Evolutionary conservation across 2,329 filamentous ascomycete species (phyloP).

Genomic region (Neofusicoccum sp.): DNA sequence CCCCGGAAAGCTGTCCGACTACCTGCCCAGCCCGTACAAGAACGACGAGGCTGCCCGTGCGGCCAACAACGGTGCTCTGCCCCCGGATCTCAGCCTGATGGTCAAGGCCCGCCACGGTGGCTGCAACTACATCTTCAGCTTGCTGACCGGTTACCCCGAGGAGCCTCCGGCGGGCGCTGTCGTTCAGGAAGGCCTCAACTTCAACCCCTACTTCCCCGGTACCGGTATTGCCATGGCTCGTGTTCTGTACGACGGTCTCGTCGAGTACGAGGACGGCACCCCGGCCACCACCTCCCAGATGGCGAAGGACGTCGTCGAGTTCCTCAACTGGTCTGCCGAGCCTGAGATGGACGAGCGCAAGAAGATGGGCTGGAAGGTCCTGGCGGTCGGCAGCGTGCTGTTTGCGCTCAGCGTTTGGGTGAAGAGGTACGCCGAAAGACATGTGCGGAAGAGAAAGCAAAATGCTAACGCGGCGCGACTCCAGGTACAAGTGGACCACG

Average conservation of each 20-base stretch:
- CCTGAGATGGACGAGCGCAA: constrained; percentile 99
- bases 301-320: constrained; percentile 99
- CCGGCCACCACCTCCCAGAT: constrained; percentile 95
- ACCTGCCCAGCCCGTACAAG: constrained; percentile 92
- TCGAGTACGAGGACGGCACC: constrained; percentile 97
- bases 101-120: constrained; percentile 97
- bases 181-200: constrained; percentile 90
- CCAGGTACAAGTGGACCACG: constrained; percentile 90
- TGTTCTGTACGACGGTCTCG: constrained; percentile 94
- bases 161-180: constrained; percentile 86
- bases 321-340: constrained; percentile 98
- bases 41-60: constrained; percentile 98
- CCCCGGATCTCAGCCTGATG: constrained; percentile 95
- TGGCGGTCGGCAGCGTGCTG: constrained; percentile 74
- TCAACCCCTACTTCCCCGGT: constrained; percentile 99
- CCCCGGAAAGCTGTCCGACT: constrained; percentile 96
- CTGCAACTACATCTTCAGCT: constrained; percentile 96
- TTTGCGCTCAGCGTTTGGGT: constrained; percentile 92
- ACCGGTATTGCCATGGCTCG: constrained; percentile 98
- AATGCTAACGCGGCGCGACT: constrained; percentile 28
- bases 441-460: background rate
- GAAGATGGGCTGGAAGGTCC: constrained; percentile 98
- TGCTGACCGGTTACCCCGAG: constrained; percentile 96
- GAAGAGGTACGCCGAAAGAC: constrained; percentile 64
- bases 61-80: constrained; percentile 96